These are phyloP conservation scores for Pseudogymnoascus sp. DNA, from an alignment of 2,329 filamentous ascomycete genomes.

Conservation along the genomic window DNA sequence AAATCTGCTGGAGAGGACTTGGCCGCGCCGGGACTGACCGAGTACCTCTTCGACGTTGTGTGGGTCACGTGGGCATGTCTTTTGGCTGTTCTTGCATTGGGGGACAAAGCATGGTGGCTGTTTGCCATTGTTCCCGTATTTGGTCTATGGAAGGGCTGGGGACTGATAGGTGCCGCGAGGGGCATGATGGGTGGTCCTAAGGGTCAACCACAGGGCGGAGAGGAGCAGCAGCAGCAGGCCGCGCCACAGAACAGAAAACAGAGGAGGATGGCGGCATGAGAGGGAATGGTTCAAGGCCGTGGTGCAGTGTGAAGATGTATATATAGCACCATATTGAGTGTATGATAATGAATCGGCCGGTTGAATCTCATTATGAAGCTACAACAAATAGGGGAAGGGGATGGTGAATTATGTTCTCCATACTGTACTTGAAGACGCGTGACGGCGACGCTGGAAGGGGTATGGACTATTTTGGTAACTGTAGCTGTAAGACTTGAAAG, in stretches of 20 bases:
- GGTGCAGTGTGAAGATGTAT: background rate
- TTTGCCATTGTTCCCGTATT: constrained; percentile 31
- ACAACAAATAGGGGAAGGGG: background rate
- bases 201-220: constrained; percentile 12
- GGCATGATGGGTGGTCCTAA: constrained; percentile 29
- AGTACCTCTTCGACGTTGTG: constrained; percentile 95
- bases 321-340: background rate
- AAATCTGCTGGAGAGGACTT: constrained; percentile 79
- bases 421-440: background rate
- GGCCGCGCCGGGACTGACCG: constrained; percentile 76
- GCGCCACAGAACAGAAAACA: constrained; percentile 27
- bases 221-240: constrained; percentile 25
- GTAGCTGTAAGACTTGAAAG: background rate
- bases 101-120: constrained; percentile 68
- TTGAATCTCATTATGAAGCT: background rate
- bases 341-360: background rate
- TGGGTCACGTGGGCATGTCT: constrained; percentile 87
- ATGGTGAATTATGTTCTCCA: background rate
- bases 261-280: constrained; percentile 24
- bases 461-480: background rate
- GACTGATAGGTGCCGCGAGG: constrained; percentile 27
- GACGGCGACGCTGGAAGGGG: background rate
- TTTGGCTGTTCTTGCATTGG: constrained; percentile 63
- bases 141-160: constrained; percentile 28
- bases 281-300: background rate